Conservation (phyloP, 2,329 filamentous ascomycete species). For the Akanthomyces lecanii region DNA sequence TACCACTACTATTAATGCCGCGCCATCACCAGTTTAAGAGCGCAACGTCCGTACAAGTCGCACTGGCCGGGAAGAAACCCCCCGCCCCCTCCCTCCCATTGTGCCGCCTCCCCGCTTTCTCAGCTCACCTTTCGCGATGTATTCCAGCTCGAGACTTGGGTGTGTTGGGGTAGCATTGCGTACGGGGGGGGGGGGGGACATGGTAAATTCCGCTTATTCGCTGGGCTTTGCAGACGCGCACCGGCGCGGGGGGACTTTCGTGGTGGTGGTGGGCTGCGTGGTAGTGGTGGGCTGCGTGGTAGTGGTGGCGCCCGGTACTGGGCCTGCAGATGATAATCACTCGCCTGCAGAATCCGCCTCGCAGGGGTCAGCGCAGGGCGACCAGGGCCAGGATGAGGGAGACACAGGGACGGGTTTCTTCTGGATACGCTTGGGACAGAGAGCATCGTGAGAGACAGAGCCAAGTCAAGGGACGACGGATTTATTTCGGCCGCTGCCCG, state of each 20-base stretch:
- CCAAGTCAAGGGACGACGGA: neutral
- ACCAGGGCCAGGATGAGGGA: neutral
- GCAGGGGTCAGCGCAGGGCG: neutral
- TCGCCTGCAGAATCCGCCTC: conserved; percentile 10
- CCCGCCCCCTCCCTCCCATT: neutral
- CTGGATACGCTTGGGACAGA: neutral
- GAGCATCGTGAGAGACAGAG: neutral
- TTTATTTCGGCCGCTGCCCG: neutral
- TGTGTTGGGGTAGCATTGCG: neutral
- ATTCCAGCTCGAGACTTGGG: neutral
- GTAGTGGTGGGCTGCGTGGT: too few species aligned
- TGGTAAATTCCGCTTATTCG: neutral
- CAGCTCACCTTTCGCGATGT: neutral
- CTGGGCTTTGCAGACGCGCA: neutral
- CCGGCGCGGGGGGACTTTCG: neutral
- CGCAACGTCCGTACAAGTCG: neutral
- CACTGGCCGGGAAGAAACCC: neutral
- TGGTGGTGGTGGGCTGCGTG: neutral
- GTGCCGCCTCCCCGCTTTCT: neutral
- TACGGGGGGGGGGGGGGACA: neutral
- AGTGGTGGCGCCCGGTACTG: neutral
- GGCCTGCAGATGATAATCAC: conserved; percentile 13
- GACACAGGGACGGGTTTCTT: too few species aligned
- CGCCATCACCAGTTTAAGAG: neutral
- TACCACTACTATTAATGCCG: neutral